phyloP scores from a whole-genome alignment of 345 rosid species.

The Geranium rotundifolium region DNA sequence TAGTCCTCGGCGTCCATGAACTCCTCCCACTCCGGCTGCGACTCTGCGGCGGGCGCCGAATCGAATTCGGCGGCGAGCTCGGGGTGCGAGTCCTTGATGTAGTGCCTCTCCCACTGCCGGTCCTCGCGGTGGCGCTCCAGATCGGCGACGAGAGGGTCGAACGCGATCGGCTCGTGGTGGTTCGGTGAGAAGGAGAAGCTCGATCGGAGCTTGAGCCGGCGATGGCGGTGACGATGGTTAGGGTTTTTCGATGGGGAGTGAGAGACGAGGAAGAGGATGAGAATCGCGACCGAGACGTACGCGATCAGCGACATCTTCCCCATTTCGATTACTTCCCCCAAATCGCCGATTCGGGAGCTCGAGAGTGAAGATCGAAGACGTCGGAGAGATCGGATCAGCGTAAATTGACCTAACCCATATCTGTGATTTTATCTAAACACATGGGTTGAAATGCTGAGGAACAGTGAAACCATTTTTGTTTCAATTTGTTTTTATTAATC shows the following conservation, averaged over 20 bases:
- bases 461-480: not conserved
- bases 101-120: slow-evolving; percentile 70
- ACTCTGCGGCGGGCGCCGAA: not conserved
- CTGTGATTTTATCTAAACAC: not conserved
- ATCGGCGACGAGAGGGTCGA: slow-evolving; percentile 43
- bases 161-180: slow-evolving; percentile 26
- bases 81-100: slow-evolving; percentile 56
- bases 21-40: slow-evolving; percentile 6
- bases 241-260: slow-evolving; percentile 33
- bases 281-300: slow-evolving; percentile 37
- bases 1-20: slow-evolving; percentile 17
- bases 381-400: not conserved
- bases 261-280: slow-evolving; percentile 45
- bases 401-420: no score
- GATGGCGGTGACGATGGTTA: slow-evolving; percentile 20
- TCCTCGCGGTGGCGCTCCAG: slow-evolving; percentile 49
- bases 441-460: not conserved
- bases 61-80: slow-evolving; percentile 15
- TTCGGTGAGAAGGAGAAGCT: slow-evolving; percentile 27
- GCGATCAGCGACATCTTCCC: slow-evolving; percentile 30
- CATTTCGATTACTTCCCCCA: slow-evolving; percentile 8
- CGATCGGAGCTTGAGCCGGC: slow-evolving; percentile 48
- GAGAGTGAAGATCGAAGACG: not conserved
- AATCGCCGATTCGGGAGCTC: no score
- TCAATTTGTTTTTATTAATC: no score